These are phyloP conservation scores for Tanozyma kutaoensis DNA, from an alignment of 805 yeast species.

Conservation along the genomic window DNA sequence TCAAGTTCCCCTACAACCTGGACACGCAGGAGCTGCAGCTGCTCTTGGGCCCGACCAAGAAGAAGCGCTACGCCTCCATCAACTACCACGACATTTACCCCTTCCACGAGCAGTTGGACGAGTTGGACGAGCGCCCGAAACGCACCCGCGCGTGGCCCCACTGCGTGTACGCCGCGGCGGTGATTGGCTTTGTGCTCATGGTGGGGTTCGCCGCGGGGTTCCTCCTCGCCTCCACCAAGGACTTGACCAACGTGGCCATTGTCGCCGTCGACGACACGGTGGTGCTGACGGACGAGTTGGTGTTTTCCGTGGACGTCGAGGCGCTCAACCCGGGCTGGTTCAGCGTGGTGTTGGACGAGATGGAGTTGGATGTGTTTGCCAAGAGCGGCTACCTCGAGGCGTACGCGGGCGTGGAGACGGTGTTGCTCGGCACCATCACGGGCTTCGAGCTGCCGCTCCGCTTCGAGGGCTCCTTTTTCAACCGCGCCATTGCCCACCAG, in stretches of 20 bases:
- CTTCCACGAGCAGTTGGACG: too few species aligned
- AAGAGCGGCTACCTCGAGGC: constrained; percentile 36
- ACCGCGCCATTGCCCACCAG: constrained; percentile 42
- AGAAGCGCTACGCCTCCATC: too few species aligned
- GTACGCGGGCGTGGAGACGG: constrained; percentile 35
- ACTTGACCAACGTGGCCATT: constrained; percentile 54
- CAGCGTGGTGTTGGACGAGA: constrained; percentile 45
- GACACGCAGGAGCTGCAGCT: too few species aligned
- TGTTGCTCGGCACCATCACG: constrained; percentile 58
- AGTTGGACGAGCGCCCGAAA: too few species aligned
- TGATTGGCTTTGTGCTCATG: constrained; percentile 33
- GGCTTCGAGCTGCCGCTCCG: constrained; percentile 58
- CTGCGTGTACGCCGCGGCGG: constrained; percentile 7
- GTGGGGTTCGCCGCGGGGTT: constrained; percentile 78
- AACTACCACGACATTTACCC: too few species aligned
- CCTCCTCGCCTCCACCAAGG: constrained; percentile 75
- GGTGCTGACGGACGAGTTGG: constrained; percentile 72
- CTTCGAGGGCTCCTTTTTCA: constrained; percentile 70
- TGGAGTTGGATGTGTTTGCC: constrained; percentile 79
- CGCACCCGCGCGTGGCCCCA: too few species aligned
- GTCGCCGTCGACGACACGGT: constrained; percentile 54
- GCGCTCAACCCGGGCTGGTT: constrained; percentile 86
- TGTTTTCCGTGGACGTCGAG: constrained; percentile 64
- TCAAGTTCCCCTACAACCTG: constrained; percentile 21
- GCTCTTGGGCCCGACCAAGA: too few species aligned